Percentiles rank a stretch among this genome's conserved stretches.
These are phyloP conservation scores for Theileria sp. DNA, from an alignment of 169 alveolate species.

Conservation along the genomic window DNA sequence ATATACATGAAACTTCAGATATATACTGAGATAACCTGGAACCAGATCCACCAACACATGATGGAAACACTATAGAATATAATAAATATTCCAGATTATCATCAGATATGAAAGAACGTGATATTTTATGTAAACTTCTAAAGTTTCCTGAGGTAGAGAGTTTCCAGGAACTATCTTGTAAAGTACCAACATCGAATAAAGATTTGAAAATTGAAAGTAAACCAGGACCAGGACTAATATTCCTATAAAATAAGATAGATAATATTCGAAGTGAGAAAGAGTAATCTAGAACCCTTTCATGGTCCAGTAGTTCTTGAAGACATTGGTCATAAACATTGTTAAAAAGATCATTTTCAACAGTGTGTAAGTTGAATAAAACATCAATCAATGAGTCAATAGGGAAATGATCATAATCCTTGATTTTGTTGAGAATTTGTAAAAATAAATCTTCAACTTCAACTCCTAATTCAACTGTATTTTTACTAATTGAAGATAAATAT, in stretches of 20 bases:
- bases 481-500: slow-evolving; percentile 19
- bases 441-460: not conserved
- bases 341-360: not conserved
- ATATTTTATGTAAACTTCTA: not conserved
- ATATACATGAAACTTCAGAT: not conserved
- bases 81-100: not conserved
- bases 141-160: not conserved
- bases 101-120: not conserved
- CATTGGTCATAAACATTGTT: not conserved
- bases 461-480: slow-evolving; percentile 14
- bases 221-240: not conserved
- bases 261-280: not conserved
- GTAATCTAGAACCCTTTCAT: not conserved
- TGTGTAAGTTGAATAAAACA: slow-evolving; percentile 27
- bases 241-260: not conserved
- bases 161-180: slow-evolving; percentile 9
- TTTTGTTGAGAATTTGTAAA: not conserved
- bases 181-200: not conserved
- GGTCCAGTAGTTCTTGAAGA: not conserved
- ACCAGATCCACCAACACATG: not conserved
- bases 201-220: slow-evolving; percentile 2
- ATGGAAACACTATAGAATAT: slow-evolving; percentile 10
- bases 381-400: slow-evolving; percentile 21
- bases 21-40: not conserved
- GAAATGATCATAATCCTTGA: not conserved